These are phyloP conservation scores for Asterophora lycoperdoides DNA, from an alignment of 768 basidiomycete genomes.

Conservation along the genomic window DNA sequence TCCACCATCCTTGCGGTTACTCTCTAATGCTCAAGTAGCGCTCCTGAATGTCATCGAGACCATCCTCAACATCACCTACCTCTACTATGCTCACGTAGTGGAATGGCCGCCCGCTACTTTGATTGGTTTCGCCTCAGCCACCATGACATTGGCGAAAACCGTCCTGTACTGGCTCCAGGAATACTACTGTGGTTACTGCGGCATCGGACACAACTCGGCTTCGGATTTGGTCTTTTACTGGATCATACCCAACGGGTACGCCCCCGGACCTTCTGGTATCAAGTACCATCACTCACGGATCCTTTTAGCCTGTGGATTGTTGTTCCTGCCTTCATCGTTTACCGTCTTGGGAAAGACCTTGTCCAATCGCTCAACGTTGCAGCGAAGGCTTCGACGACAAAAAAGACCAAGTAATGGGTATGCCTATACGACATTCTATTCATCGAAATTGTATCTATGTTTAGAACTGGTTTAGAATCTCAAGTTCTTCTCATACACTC, in stretches of 20 bases:
- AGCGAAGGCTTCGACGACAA: slow-evolving; percentile 17
- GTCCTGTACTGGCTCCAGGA: slow-evolving; percentile 79
- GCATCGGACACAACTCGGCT: slow-evolving; percentile 67
- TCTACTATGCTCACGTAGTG: slow-evolving; percentile 67
- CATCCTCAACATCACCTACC: slow-evolving; percentile 64
- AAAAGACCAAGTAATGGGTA: slow-evolving; percentile 13
- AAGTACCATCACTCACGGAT: neutral
- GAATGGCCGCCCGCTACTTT: slow-evolving; percentile 64
- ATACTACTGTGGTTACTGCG: slow-evolving; percentile 70
- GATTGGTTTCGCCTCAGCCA: slow-evolving; percentile 64
- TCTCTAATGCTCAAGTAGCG: slow-evolving; percentile 40
- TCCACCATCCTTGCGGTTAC: neutral
- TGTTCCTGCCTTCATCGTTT: slow-evolving; percentile 58
- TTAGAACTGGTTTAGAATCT: neutral
- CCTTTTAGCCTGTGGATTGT: slow-evolving; percentile 68
- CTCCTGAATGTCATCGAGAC: slow-evolving; percentile 78
- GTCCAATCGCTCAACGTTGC: slow-evolving; percentile 34
- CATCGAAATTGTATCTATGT: neutral
- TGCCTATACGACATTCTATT: neutral
- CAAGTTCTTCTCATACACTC: too few relatives aligned
- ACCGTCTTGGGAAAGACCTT: slow-evolving; percentile 62
- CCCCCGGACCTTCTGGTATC: neutral
- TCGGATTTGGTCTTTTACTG: slow-evolving; percentile 53
- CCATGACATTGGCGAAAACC: slow-evolving; percentile 87
- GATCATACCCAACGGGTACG: slow-evolving; percentile 79